phyloP scores from a whole-genome alignment of 139 green algal genomes.

The Chlamydomonas applanata region DNA sequence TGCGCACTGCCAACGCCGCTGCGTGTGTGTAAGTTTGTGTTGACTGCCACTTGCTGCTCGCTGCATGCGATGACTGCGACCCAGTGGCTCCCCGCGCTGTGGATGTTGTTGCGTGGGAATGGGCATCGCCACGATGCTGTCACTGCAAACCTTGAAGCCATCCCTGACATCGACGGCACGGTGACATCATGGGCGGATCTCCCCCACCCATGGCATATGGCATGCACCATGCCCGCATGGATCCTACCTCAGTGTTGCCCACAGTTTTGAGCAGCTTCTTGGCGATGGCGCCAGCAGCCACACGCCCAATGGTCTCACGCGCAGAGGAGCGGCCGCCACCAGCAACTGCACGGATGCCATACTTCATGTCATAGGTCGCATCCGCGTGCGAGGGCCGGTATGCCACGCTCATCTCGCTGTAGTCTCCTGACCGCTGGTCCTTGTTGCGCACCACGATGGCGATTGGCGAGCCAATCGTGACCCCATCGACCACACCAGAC shows the following conservation, averaged over 20 bases:
- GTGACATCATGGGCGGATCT: background rate
- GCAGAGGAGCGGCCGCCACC: conserved; percentile 94
- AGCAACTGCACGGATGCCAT: conserved; percentile 93
- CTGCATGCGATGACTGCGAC: no score
- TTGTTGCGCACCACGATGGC: conserved; percentile 96
- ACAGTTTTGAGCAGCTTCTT: conserved; percentile 93
- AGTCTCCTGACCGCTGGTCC: conserved; percentile 86
- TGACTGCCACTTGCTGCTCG: no score
- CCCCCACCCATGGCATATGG: no score
- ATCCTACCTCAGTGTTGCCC: conserved; percentile 67
- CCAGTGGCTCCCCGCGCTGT: no score
- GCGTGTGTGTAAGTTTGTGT: no score
- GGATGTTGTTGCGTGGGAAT: no score
- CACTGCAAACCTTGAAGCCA: no score
- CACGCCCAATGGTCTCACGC: conserved; percentile 94
- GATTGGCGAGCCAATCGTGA: conserved; percentile 91
- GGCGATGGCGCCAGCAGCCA: conserved; percentile 94
- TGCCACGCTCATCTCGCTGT: conserved; percentile 84
- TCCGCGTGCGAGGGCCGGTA: conserved; percentile 96
- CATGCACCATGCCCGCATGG: background rate
- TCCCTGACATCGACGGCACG: no score
- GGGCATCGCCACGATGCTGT: no score
- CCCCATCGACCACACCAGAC: conserved; percentile 73
- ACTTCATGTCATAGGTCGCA: conserved; percentile 99
- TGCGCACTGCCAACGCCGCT: no score